These are phyloP conservation scores for Rhodocollybia butyracea DNA, from an alignment of 768 basidiomycete species.

Conservation along the genomic window DNA sequence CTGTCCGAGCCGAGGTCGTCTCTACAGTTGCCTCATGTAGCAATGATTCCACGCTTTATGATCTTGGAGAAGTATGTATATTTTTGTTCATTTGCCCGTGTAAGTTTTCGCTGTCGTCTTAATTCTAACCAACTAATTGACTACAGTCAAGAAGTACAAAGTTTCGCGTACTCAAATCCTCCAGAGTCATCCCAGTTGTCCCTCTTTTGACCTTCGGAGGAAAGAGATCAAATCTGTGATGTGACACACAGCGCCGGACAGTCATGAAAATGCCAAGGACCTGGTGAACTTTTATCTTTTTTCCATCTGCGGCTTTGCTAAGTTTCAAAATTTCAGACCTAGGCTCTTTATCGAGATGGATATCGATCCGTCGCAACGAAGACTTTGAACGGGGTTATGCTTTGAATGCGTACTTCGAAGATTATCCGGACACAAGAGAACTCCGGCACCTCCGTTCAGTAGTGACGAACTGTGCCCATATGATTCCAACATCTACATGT, in stretches of 20 bases:
- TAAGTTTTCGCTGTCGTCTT: not conserved
- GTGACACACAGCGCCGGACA: slow-evolving; percentile 5
- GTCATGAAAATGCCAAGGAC: slow-evolving; percentile 6
- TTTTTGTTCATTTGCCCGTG: not conserved
- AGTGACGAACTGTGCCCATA: slow-evolving; percentile 24
- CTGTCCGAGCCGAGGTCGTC: too few species aligned
- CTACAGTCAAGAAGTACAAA: slow-evolving; percentile 14
- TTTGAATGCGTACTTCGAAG: too few species aligned
- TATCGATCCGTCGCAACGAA: too few species aligned
- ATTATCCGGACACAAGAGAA: too few species aligned
- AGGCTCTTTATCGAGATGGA: too few species aligned
- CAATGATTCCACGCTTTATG: too few species aligned
- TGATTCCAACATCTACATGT: slow-evolving; percentile 24
- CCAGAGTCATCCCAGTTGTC: slow-evolving; percentile 11
- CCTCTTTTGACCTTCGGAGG: slow-evolving; percentile 14
- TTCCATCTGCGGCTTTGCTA: too few species aligned
- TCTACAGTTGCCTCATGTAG: too few species aligned
- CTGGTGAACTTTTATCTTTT: too few species aligned
- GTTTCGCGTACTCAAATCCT: slow-evolving; percentile 17
- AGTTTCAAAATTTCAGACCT: too few species aligned
- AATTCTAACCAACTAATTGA: too few species aligned
- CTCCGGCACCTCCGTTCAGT: not conserved
- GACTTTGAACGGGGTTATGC: too few species aligned
- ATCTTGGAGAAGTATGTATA: not conserved
- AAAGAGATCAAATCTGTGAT: slow-evolving; percentile 5